Conservation (phyloP, 106 monocot genomes). For the Acanthochlamys bracteata region DNA sequence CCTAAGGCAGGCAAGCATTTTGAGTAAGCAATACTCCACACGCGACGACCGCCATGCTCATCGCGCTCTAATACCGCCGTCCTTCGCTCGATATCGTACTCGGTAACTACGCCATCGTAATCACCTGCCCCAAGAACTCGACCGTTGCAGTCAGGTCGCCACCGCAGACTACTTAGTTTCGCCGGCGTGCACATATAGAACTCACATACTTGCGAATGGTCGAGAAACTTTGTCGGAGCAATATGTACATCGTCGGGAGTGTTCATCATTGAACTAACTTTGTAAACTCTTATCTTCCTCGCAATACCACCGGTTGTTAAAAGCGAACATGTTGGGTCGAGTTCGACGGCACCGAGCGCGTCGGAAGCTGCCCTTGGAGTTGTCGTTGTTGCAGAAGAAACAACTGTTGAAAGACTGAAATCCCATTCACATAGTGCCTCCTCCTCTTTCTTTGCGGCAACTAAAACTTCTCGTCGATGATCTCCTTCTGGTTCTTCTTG, state of each 20-base stretch:
- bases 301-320: conserved; percentile 88
- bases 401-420: conserved; percentile 48
- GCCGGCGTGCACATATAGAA: conserved; percentile 80
- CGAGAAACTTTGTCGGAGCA: background rate
- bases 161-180: conserved; percentile 89
- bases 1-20: conserved; percentile 14
- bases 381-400: conserved; percentile 19
- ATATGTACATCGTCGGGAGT: background rate
- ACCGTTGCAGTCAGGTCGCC: conserved; percentile 22
- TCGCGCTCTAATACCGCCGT: conserved; percentile 60
- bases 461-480: background rate
- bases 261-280: conserved; percentile 5
- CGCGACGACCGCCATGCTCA: conserved; percentile 78
- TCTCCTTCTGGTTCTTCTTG: background rate
- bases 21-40: conserved; percentile 81
- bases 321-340: conserved; percentile 48
- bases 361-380: conserved; percentile 26
- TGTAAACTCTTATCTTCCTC: conserved; percentile 65
- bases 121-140: conserved; percentile 43
- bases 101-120: conserved; percentile 96
- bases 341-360: conserved; percentile 59
- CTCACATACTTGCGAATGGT: conserved; percentile 20
- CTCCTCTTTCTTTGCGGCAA: background rate
- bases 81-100: conserved; percentile 69
- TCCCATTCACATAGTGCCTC: conserved; percentile 53